These are phyloP conservation scores for Eimeria nieschulzi DNA, from an alignment of 169 alveolate species.

Conservation along the genomic window DNA sequence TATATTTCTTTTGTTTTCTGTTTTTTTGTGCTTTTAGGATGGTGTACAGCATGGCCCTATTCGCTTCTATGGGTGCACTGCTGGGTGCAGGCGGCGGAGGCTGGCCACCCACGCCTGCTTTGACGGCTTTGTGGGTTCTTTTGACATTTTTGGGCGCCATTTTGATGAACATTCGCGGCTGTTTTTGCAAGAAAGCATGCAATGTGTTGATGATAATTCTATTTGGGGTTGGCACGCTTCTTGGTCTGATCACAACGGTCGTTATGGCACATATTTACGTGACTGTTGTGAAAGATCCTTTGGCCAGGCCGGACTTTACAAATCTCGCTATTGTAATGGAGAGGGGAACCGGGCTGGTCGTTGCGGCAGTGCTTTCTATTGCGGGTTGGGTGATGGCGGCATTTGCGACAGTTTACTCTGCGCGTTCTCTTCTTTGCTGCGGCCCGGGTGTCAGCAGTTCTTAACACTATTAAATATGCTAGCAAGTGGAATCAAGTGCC, in stretches of 20 bases:
- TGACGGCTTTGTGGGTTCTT: conserved; percentile 28
- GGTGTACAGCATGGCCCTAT: background rate
- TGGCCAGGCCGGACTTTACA: background rate
- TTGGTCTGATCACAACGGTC: background rate
- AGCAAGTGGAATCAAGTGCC: no score
- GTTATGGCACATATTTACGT: background rate
- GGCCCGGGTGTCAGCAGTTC: conserved; percentile 52
- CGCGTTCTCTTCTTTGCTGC: conserved; percentile 59
- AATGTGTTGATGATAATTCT: conserved; percentile 15
- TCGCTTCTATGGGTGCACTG: background rate
- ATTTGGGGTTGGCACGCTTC: conserved; percentile 9
- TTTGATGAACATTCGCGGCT: conserved; percentile 21
- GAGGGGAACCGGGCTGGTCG: conserved; percentile 41
- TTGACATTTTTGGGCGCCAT: conserved; percentile 4
- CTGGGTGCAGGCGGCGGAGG: conserved; percentile 48
- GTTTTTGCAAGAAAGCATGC: conserved; percentile 34
- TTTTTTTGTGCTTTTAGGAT: background rate
- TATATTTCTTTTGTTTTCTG: background rate
- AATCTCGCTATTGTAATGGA: conserved; percentile 17
- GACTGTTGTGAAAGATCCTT: background rate
- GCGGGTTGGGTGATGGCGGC: background rate
- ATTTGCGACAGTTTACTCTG: conserved; percentile 28
- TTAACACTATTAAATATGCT: no score
- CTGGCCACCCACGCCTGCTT: conserved; percentile 7
- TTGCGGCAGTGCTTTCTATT: background rate